Percentiles rank a stretch among this genome's conserved stretches.
phyloP scores from a whole-genome alignment of 345 rosid species.

The Pistacia vera region DNA sequence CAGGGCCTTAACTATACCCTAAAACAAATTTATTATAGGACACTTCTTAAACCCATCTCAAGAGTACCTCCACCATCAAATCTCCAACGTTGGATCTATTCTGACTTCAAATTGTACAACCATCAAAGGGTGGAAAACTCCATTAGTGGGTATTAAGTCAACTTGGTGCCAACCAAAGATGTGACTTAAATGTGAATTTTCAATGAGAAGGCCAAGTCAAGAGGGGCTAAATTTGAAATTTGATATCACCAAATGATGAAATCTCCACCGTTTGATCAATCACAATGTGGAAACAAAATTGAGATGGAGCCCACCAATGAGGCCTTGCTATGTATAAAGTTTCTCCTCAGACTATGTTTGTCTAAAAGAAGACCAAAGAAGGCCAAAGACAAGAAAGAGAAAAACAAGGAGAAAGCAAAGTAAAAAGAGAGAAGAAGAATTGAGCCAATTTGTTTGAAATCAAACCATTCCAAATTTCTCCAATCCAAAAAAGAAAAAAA shows the following conservation, averaged over 20 bases:
- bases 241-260: not conserved
- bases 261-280: conserved; percentile 2
- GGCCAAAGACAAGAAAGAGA: not conserved
- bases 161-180: not conserved
- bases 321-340: conserved; percentile 20
- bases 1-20: not conserved
- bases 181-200: no score
- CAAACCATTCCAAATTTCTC: conserved; percentile 31
- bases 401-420: conserved; percentile 4
- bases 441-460: conserved; percentile 20
- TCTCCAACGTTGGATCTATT: conserved; percentile 25
- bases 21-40: not conserved
- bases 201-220: no score
- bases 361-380: conserved; percentile 17
- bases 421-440: conserved; percentile 15
- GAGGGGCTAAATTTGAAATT: not conserved
- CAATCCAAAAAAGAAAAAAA: conserved; percentile 28
- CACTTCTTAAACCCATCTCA: not conserved
- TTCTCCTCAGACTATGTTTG: conserved; percentile 20
- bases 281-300: not conserved
- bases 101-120: not conserved
- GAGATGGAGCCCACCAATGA: conserved; percentile 28
- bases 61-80: conserved; percentile 1
- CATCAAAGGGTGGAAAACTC: not conserved
- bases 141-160: not conserved